These are phyloP conservation scores for Phoenix dactylifera DNA, from an alignment of 176 grass and related monocot genomes.

Conservation along the genomic window DNA sequence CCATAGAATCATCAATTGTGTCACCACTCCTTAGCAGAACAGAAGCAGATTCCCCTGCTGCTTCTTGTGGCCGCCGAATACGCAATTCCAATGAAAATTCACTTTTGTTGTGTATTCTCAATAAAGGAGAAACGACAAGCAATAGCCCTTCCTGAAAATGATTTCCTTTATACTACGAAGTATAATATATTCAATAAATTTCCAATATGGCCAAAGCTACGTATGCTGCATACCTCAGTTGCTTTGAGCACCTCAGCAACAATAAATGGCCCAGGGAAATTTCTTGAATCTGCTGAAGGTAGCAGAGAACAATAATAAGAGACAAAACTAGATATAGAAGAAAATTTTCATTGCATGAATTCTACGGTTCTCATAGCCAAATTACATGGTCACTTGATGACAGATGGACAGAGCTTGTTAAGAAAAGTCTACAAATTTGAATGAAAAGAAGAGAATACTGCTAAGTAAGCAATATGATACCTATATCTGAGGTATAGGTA, in stretches of 20 bases:
- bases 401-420: too few relatives aligned
- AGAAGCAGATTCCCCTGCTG: constrained; percentile 45
- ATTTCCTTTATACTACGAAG: constrained; percentile 19
- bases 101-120: constrained; percentile 72
- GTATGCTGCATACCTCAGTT: constrained; percentile 42
- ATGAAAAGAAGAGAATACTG: too few relatives aligned
- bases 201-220: constrained; percentile 16
- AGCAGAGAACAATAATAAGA: not conserved
- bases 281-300: constrained; percentile 45
- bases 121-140: constrained; percentile 64
- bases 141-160: constrained; percentile 65
- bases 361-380: too few relatives aligned
- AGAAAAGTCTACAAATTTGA: too few relatives aligned
- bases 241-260: constrained; percentile 62
- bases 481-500: too few relatives aligned
- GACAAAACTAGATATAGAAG: too few relatives aligned
- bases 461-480: too few relatives aligned
- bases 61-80: constrained; percentile 50
- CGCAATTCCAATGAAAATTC: constrained; percentile 59
- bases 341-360: too few relatives aligned
- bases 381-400: too few relatives aligned
- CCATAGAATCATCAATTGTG: constrained; percentile 70
- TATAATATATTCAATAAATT: constrained; percentile 17
- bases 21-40: constrained; percentile 60
- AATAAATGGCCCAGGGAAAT: constrained; percentile 75